Conservation (phyloP, 2,329 filamentous ascomycete genomes). For the Sporothrix dimorphospora region DNA sequence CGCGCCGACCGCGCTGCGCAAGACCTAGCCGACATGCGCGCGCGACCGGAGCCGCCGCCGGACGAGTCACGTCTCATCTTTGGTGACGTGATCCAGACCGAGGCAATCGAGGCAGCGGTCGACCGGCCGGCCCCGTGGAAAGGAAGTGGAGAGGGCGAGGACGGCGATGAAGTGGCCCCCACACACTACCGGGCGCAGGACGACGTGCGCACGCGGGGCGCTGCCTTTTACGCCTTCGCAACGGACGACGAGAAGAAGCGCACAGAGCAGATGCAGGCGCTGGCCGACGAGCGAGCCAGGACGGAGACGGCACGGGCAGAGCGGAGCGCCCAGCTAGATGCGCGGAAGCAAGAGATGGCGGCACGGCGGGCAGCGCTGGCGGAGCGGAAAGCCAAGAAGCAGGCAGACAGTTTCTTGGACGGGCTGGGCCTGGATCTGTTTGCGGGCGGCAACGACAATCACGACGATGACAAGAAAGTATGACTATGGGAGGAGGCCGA, state of each 20-base stretch:
- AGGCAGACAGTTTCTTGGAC: constrained; percentile 44
- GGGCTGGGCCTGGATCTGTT: constrained; percentile 37
- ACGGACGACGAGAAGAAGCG: constrained; percentile 72
- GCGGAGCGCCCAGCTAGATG: constrained; percentile 64
- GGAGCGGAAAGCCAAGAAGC: constrained; percentile 45
- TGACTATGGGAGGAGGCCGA: not conserved
- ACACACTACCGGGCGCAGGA: constrained; percentile 82
- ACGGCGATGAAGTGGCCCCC: not conserved
- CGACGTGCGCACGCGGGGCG: constrained; percentile 85
- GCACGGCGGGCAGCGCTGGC: constrained; percentile 62
- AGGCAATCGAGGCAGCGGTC: constrained; percentile 76
- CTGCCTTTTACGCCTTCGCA: constrained; percentile 90
- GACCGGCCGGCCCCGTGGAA: constrained; percentile 75
- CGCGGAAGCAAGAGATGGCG: constrained; percentile 66
- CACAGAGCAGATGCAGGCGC: constrained; percentile 71
- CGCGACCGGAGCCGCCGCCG: constrained; percentile 64
- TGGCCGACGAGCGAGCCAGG: constrained; percentile 67
- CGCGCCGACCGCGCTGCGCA: constrained; percentile 53
- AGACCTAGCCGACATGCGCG: constrained; percentile 70
- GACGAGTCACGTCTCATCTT: constrained; percentile 68
- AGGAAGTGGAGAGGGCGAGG: constrained; percentile 39
- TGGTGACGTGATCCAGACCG: constrained; percentile 80
- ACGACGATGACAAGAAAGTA: not conserved
- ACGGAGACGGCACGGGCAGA: constrained; percentile 67
- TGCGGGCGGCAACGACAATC: not conserved